These are phyloP conservation scores for Piper longum DNA, from an alignment of 164 flowering plant species.

Conservation along the genomic window DNA sequence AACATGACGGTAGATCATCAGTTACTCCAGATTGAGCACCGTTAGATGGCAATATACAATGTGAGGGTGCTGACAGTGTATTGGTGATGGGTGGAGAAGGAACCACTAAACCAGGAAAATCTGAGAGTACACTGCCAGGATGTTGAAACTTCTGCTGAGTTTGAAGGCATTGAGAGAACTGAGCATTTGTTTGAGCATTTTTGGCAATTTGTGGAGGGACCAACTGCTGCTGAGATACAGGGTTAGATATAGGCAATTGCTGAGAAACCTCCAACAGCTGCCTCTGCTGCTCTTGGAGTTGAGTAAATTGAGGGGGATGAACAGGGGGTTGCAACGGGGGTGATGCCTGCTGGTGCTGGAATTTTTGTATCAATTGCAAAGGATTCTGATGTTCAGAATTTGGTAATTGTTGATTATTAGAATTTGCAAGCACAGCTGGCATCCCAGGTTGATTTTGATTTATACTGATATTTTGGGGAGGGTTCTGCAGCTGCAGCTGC, in stretches of 20 bases:
- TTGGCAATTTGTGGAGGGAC: conserved; percentile 34
- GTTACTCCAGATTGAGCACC: conserved; percentile 52
- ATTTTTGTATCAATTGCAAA: conserved; percentile 62
- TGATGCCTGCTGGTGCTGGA: conserved; percentile 73
- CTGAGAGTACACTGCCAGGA: conserved; percentile 34
- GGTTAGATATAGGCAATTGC: conserved; percentile 34
- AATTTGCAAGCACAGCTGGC: conserved; percentile 31
- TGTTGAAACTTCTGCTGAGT: conserved; percentile 35
- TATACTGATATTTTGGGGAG: conserved; percentile 19
- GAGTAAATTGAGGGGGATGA: conserved; percentile 39
- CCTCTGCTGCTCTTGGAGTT: conserved; percentile 58
- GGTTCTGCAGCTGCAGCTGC: conserved; percentile 15
- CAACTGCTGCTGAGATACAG: conserved; percentile 32
- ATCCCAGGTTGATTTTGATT: conserved; percentile 34
- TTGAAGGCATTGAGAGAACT: conserved; percentile 36
- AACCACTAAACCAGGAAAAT: conserved; percentile 34
- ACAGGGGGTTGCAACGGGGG: conserved; percentile 36
- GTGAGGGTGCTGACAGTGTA: conserved; percentile 30
- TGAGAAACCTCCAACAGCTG: conserved; percentile 46
- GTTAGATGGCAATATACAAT: conserved; percentile 29
- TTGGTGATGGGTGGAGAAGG: conserved; percentile 23
- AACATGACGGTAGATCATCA: conserved; percentile 76
- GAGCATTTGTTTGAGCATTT: conserved; percentile 27
- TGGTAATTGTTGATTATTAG: conserved; percentile 41
- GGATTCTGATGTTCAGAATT: conserved; percentile 57